Evolutionary conservation across 2,329 filamentous ascomycete species (phyloP).

Genomic region (Pseudogymnoascus sp.): DNA sequence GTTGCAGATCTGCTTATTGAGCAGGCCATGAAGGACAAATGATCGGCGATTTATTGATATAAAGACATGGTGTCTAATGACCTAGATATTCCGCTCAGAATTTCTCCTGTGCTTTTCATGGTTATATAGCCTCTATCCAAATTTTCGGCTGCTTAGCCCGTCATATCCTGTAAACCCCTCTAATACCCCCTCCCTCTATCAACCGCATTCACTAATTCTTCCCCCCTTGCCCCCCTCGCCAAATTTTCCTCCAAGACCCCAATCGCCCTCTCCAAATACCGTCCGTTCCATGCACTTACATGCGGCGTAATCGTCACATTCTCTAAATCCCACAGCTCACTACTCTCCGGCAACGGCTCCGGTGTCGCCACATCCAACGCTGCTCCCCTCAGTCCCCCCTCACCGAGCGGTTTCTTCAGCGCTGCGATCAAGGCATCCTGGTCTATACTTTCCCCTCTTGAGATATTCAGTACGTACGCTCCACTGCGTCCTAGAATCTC

Average conservation of each 20-base stretch:
- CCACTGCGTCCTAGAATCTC: constrained; percentile 31
- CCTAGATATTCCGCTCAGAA: background rate
- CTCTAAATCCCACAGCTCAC: constrained; percentile 54
- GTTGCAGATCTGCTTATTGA: background rate
- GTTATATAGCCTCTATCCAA: background rate
- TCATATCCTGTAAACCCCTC: background rate
- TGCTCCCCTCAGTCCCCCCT: constrained; percentile 49
- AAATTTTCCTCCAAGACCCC: constrained; percentile 54
- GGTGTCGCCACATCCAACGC: constrained; percentile 63
- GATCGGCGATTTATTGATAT: background rate
- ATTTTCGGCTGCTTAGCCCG: background rate
- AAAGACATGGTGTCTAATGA: background rate
- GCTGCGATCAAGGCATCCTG: constrained; percentile 52
- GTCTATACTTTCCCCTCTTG: constrained; percentile 54
- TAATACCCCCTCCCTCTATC: constrained; percentile 55
- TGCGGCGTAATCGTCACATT: constrained; percentile 61
- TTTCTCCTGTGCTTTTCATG: background rate
- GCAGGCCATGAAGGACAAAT: constrained; percentile 8
- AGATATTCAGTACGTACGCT: constrained; percentile 57
- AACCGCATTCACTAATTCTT: constrained; percentile 54
- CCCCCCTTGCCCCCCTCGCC: constrained; percentile 42
- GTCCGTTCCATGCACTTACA: constrained; percentile 47
- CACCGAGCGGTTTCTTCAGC: constrained; percentile 32
- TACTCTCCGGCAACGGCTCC: constrained; percentile 54
- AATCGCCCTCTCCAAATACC: constrained; percentile 50